Conservation (phyloP, 2,329 filamentous ascomycete species). For the Rhinocladiella similis region DNA sequence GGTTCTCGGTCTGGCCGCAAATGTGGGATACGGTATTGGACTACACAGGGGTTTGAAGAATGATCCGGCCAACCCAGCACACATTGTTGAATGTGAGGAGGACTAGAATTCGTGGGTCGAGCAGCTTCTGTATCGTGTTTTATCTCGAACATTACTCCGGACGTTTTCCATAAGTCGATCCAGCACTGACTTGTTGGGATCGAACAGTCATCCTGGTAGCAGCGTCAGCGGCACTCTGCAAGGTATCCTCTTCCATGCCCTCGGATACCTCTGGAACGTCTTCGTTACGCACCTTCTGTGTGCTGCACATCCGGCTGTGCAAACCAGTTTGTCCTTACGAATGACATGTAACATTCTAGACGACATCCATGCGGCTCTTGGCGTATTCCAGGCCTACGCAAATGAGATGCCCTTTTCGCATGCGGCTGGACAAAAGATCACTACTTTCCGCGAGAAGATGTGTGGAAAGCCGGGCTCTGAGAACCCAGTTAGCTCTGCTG, state of each 20-base stretch:
- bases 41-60: slow-evolving; percentile 8
- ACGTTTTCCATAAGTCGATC: too few species aligned
- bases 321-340: neutral
- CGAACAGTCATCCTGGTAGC: too few species aligned
- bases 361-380: too few species aligned
- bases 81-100: slow-evolving; percentile 7
- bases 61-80: slow-evolving; percentile 1
- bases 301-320: neutral
- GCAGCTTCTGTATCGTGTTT: too few species aligned
- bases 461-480: too few species aligned
- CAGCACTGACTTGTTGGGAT: too few species aligned
- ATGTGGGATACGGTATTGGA: slow-evolving; percentile 17
- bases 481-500: too few species aligned
- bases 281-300: slow-evolving; percentile 13
- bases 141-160: too few species aligned
- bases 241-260: slow-evolving; percentile 8
- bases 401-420: too few species aligned
- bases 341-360: neutral
- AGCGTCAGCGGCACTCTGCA: slow-evolving; percentile 10
- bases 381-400: too few species aligned
- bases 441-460: too few species aligned
- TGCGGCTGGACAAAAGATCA: too few species aligned
- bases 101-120: neutral
- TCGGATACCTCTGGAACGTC: slow-evolving; percentile 18
- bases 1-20: slow-evolving; percentile 10